Base-by-base conservation (phyloP, 495 filamentous ascomycete genomes). In the Penicillium pulvis region DNA sequence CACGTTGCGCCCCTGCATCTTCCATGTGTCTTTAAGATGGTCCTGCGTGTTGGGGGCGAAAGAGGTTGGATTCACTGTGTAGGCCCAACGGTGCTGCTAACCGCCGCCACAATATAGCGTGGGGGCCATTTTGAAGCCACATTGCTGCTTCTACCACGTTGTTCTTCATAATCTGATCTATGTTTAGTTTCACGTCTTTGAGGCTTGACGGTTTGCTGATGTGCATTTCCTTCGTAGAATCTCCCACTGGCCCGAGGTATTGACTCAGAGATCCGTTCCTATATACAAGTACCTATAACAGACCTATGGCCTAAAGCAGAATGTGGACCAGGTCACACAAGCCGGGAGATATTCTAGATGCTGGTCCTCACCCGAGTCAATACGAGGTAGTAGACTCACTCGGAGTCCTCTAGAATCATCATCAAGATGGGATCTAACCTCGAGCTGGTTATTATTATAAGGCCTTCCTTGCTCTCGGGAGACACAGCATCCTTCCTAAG, bases 1-100 rank as follows among this genome's bases (percentile, higher is more conserved):
- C 58, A 68, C 63, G 65, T 68, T 68, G 52, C 36, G 43, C 52
- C 56, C 59, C 51, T 67, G 65, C 56, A 65, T 53, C 41, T 30
- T 51, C 20, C 24, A 31, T 35, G 33, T 20, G n/a, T 14, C 26
- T 8, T 35, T 16, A 36, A 36, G 33, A 6, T 36, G 12, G 9
- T 10, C 33, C 20, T 23, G 20, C 20, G 20, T 23, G 3, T 36
- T 36, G 33, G 33, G 33, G 33, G 33, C 33, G 10, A 36, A 36
- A 36, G 9, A 36, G 12, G 33, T 12, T 8, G 7, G 33, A 12
- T 36, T 36, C 33, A 14, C 9, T 12, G 33, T 14, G 3, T 10
- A 14, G 12, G 33, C 10, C 33, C 33, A 36, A 36, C 33, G 33
- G 10, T 36, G 33, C 12, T 10, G 33, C 12, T 36, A 36, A 36